Evolutionary conservation across 202 grass and related monocot species (phyloP).

Genomic region (Hordeum pubiflorum): DNA sequence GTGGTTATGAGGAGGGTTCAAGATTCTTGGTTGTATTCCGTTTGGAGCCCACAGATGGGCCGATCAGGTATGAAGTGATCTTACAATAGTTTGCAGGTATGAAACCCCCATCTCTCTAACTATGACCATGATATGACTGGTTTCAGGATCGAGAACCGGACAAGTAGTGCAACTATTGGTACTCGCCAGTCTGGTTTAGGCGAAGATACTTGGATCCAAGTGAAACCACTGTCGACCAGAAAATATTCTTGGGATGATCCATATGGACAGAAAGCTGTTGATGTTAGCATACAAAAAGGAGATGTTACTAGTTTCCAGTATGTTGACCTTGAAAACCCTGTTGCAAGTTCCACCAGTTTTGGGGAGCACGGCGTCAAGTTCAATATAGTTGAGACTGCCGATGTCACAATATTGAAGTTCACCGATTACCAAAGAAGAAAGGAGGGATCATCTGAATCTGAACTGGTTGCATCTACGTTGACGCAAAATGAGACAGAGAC

Average conservation of each 20-base stretch:
- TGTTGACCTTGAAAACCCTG: slow-evolving; percentile 61
- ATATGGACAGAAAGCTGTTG: slow-evolving; percentile 64
- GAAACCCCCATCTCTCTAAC: slow-evolving; percentile 6
- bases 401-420: slow-evolving; percentile 67
- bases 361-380: slow-evolving; percentile 53
- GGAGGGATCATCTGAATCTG: slow-evolving; percentile 26
- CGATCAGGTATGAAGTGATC: slow-evolving; percentile 63
- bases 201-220: slow-evolving; percentile 61
- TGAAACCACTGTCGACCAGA: slow-evolving; percentile 67
- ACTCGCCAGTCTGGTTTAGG: slow-evolving; percentile 55
- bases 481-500: slow-evolving; percentile 38
- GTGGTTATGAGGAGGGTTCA: slow-evolving; percentile 92
- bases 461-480: slow-evolving; percentile 21
- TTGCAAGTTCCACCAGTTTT: slow-evolving; percentile 41
- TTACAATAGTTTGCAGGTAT: slow-evolving; percentile 12
- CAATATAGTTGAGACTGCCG: slow-evolving; percentile 48
- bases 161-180: slow-evolving; percentile 32
- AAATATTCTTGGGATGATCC: slow-evolving; percentile 84
- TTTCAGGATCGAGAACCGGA: slow-evolving; percentile 86
- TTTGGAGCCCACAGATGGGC: slow-evolving; percentile 60
- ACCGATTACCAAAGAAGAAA: slow-evolving; percentile 44
- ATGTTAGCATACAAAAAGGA: slow-evolving; percentile 52
- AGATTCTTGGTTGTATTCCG: slow-evolving; percentile 87
- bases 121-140: slow-evolving; percentile 19
- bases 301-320: slow-evolving; percentile 38